Evolutionary conservation across 495 filamentous ascomycete species (phyloP), one percentile per base, ranked within the genome.

Genomic region (Penicillium malachiteum): DNA sequence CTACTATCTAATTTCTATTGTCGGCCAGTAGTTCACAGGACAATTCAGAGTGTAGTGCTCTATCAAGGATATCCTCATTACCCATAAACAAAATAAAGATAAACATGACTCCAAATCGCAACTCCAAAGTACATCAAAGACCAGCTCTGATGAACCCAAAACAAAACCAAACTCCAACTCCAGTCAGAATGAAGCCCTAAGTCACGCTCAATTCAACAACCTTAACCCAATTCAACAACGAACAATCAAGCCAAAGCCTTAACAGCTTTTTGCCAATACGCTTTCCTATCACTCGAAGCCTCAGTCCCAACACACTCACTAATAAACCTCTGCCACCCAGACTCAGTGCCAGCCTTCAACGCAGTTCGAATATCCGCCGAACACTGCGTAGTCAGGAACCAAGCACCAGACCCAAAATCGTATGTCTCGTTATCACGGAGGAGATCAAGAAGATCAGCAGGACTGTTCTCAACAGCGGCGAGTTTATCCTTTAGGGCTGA

Each of bases 311-410:
- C 79, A 68, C 90, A 94, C 7, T 59, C 55, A 5, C 39, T 64
- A 67, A 92, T 77, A 77, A 90, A 96, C 5, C 62, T 66, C 34
- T 62, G 31, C 73, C 81, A 93, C 0, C 84, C 89, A 0, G 55
- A 74, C 65, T 86, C 74, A 17, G 64, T 71, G 1, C 78, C 83
- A 10, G 55, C 50, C 58, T 75, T 70, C 60, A 93, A 73, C 16
- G 63, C 71, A 4, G 45, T 14, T 41, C 77, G 65, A 37, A 86
- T 74, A 7, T 62, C 67, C 5, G 52, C 14, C 0, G 55, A 48
- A 70, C 91, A 95, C 68, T 90, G 78, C 2, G 77, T 87, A 5
- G 67, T 82, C 39, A 90, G 57, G 63, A 87, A 94, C 91, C 91
- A 96, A 3, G 84, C 81, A 17, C 81, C 91, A 31, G 78, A 83